These are phyloP conservation scores for Venturia asperata DNA, from an alignment of 2,329 filamentous ascomycete genomes.

Conservation along the genomic window DNA sequence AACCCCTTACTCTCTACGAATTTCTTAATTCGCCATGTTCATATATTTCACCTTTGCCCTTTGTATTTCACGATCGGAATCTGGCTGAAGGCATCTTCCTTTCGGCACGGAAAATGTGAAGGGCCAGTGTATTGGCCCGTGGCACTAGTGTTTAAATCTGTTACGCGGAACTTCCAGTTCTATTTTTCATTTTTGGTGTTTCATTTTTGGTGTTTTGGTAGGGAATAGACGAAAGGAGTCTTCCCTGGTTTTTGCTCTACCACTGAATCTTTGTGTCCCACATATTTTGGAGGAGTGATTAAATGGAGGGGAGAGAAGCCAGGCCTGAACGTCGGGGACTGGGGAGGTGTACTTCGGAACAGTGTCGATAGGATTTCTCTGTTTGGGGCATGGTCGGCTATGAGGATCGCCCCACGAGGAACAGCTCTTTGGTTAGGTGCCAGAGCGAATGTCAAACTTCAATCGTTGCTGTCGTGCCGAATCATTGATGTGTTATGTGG, in stretches of 20 bases:
- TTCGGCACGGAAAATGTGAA: not conserved
- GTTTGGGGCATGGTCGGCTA: not conserved
- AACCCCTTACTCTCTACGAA: not conserved
- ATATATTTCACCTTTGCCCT: not conserved
- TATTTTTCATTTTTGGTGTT: not conserved
- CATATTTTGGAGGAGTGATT: not conserved
- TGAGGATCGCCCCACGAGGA: constrained; percentile 3
- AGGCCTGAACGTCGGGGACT: not conserved
- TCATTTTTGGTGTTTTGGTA: not conserved
- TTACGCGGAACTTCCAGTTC: not conserved
- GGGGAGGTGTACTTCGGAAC: not conserved
- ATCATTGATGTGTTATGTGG: not conserved
- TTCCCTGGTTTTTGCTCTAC: not conserved
- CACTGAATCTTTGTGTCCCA: not conserved
- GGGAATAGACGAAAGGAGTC: constrained; percentile 3
- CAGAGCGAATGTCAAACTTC: constrained; percentile 7
- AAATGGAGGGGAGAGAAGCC: not conserved
- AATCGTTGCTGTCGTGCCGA: not conserved
- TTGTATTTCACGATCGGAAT: not conserved
- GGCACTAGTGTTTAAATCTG: constrained; percentile 6
- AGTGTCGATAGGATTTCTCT: not conserved
- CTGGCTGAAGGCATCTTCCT: not conserved
- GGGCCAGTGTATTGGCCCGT: not conserved
- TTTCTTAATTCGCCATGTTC: not conserved
- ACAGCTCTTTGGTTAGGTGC: constrained; percentile 3